A percentile compares a stretch with the other conserved stretches of the same genome.
phyloP scores from a whole-genome alignment of 1,284 basidiomycete genomes.

The Ustilago nuda region DNA sequence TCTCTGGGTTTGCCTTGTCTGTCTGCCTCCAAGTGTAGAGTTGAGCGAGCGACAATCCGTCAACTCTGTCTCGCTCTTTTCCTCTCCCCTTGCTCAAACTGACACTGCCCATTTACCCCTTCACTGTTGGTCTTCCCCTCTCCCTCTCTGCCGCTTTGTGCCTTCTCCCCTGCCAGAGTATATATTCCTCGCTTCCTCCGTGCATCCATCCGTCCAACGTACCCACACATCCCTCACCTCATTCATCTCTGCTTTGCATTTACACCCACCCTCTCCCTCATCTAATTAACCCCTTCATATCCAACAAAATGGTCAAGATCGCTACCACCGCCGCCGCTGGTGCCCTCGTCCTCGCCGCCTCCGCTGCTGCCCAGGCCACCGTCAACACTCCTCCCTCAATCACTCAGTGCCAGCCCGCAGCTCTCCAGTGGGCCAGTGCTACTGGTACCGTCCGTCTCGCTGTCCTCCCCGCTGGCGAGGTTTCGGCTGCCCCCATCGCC shows the following conservation, averaged over 20 bases:
- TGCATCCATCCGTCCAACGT: conserved; percentile 15
- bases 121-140: background rate
- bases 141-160: background rate
- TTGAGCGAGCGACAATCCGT: conserved; percentile 8
- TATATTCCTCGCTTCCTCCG: conserved; percentile 18
- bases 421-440: conserved; percentile 43
- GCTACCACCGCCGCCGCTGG: conserved; percentile 42
- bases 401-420: conserved; percentile 45
- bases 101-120: background rate
- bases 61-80: background rate
- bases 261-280: conserved; percentile 3
- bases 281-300: conserved; percentile 7
- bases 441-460: conserved; percentile 41
- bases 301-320: conserved; percentile 52
- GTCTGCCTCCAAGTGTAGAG: conserved; percentile 4
- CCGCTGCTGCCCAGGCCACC: conserved; percentile 31
- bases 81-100: background rate
- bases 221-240: conserved; percentile 10
- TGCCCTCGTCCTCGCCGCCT: conserved; percentile 50
- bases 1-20: background rate
- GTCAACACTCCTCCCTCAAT: conserved; percentile 50
- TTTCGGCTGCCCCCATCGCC: conserved; percentile 51
- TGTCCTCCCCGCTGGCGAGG: conserved; percentile 45
- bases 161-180: conserved; percentile 16
- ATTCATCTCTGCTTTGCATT: conserved; percentile 9